Evolutionary conservation across 305 asterid species (phyloP).

Genomic region (Fraxinus latifolia): DNA sequence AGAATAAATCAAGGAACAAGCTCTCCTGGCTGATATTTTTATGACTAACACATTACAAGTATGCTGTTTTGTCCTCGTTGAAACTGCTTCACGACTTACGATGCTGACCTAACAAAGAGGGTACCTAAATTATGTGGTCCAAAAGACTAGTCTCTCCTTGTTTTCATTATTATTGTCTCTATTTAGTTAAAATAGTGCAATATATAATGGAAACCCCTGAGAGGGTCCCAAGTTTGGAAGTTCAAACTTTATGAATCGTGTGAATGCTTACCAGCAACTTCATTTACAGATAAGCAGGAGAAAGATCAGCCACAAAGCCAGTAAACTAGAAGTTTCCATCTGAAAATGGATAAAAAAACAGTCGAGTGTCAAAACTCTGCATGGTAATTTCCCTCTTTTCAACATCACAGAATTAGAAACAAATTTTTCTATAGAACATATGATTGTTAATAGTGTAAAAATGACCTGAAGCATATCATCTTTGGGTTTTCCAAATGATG

Average conservation of each 20-base stretch:
- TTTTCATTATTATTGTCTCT: slow-evolving; percentile 9
- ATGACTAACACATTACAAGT: slow-evolving; percentile 20
- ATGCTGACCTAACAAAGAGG: slow-evolving; percentile 14
- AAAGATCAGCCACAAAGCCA: slow-evolving; percentile 11
- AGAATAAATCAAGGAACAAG: slow-evolving; percentile 13
- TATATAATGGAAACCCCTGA: background rate
- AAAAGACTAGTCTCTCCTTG: slow-evolving; percentile 17
- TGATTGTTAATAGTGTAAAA: no score
- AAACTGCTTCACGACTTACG: slow-evolving; percentile 17
- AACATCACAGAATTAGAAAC: no score
- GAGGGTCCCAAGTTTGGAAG: slow-evolving; percentile 6
- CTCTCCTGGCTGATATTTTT: slow-evolving; percentile 1
- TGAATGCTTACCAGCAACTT: slow-evolving; percentile 15
- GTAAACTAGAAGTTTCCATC: slow-evolving; percentile 14
- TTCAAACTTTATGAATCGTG: slow-evolving; percentile 5
- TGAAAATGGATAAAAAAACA: slow-evolving; percentile 20
- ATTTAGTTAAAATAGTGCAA: slow-evolving; percentile 9
- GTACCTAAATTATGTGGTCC: slow-evolving; percentile 15
- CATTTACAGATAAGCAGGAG: background rate
- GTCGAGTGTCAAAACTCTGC: background rate
- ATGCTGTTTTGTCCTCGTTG: slow-evolving; percentile 19
- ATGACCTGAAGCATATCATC: no score
- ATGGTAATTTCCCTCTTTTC: background rate
- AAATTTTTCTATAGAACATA: no score
- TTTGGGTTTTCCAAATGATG: no score